Conservation (phyloP, 1,284 basidiomycete genomes). For the Cystobasidium sp. region DNA sequence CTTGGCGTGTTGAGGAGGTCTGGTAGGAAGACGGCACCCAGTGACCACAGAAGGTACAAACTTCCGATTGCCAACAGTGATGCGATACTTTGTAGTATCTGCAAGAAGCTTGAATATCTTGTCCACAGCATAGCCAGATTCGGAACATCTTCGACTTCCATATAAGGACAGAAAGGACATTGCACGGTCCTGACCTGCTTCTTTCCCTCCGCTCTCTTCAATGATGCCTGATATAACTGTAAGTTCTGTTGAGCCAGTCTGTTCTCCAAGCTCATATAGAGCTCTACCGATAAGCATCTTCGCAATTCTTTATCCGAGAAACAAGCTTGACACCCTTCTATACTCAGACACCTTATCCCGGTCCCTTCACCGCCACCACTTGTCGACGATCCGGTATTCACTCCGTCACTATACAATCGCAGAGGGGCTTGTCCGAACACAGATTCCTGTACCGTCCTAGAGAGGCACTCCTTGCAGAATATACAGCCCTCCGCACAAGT, state of each 20-base stretch:
- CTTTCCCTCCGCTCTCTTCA: not conserved
- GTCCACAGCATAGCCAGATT: conserved; percentile 7
- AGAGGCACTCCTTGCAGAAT: conserved; percentile 32
- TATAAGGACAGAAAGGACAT: conserved; percentile 39
- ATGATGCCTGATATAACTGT: not conserved
- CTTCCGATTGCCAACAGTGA: not conserved
- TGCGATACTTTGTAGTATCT: not conserved
- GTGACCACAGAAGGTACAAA: conserved; percentile 10
- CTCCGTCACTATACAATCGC: not conserved
- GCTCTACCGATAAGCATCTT: conserved; percentile 10
- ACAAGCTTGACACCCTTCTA: conserved; percentile 38
- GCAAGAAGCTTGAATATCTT: not conserved
- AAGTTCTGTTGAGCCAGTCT: conserved; percentile 18
- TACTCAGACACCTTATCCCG: conserved; percentile 31
- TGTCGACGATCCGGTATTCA: not conserved
- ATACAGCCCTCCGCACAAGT: conserved; percentile 32
- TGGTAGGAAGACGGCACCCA: conserved; percentile 5
- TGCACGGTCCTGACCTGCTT: conserved; percentile 10
- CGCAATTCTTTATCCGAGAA: conserved; percentile 33
- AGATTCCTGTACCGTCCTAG: conserved; percentile 25
- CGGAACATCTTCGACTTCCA: conserved; percentile 18
- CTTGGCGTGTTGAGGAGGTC: conserved; percentile 25
- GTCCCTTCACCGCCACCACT: conserved; percentile 14
- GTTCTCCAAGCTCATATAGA: conserved; percentile 14
- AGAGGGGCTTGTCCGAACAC: conserved; percentile 34